Evolutionary conservation across 768 basidiomycete species (phyloP).

Genomic region (Grammothele lineata): DNA sequence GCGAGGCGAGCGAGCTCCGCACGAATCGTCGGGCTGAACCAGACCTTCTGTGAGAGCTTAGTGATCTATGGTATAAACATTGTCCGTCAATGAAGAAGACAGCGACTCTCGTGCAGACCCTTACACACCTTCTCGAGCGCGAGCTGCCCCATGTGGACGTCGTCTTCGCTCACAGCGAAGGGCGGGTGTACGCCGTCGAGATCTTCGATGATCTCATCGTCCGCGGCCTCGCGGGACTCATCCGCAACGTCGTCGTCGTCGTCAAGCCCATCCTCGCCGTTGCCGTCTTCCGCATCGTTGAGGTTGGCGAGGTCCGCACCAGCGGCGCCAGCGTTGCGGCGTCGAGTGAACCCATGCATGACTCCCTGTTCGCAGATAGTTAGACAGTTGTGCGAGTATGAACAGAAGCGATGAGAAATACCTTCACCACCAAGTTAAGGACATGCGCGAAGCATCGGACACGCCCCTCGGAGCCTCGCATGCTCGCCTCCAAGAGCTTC

Average conservation of each 20-base stretch:
- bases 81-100: no score
- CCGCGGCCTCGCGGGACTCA: background rate
- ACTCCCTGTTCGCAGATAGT: background rate
- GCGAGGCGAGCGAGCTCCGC: no score
- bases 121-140: constrained; percentile 12
- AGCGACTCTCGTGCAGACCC: no score
- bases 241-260: background rate
- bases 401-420: background rate
- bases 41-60: no score
- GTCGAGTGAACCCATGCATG: background rate
- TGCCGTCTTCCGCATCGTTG: background rate
- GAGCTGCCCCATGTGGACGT: background rate
- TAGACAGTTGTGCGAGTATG: background rate
- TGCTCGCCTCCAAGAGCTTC: no score
- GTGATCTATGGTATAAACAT: no score
- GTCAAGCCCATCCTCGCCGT: background rate
- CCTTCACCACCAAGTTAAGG: constrained; percentile 25
- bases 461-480: no score
- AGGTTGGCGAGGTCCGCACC: no score
- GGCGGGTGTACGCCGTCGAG: background rate
- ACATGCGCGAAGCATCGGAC: constrained; percentile 33
- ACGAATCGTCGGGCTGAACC: no score
- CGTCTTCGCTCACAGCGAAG: no score
- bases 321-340: no score
- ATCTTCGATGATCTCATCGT: constrained; percentile 1